Percentiles rank a stretch among this genome's conserved stretches.
Evolutionary conservation across 192 early-diverging fungal species (phyloP).

Genomic region (Gonapodya prolifera): DNA sequence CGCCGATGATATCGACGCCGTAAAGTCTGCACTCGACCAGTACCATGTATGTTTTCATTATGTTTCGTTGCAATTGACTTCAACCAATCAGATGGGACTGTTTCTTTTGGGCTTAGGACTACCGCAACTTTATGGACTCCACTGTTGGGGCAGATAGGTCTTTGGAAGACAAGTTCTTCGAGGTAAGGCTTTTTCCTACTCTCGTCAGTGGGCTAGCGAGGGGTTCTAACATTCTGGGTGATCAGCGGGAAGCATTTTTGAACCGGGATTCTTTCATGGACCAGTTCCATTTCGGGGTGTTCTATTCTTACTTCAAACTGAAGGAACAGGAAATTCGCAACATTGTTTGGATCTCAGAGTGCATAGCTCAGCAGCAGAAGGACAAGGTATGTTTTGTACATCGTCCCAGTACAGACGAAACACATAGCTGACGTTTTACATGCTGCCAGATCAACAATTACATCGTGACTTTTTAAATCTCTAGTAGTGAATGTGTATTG

Average conservation of each 20-base stretch:
- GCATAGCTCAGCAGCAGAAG: neutral
- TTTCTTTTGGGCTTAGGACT: conserved; percentile 44
- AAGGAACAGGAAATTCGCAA: conserved; percentile 99
- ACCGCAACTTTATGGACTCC: conserved; percentile 70
- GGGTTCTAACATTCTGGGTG: too few relatives aligned
- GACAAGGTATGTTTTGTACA: neutral
- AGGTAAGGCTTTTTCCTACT: conserved; percentile 10
- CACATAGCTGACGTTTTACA: neutral
- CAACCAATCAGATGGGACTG: neutral
- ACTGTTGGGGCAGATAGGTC: conserved; percentile 46
- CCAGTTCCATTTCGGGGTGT: conserved; percentile 87
- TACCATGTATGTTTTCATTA: conserved; percentile 47
- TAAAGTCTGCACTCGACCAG: conserved; percentile 68
- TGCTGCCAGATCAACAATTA: neutral
- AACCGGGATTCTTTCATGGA: conserved; percentile 89
- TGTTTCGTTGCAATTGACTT: neutral
- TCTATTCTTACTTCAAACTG: conserved; percentile 88
- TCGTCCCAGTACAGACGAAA: neutral
- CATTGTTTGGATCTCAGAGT: conserved; percentile 76
- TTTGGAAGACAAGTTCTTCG: conserved; percentile 92
- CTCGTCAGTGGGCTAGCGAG: neutral
- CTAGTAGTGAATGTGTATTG: too few relatives aligned
- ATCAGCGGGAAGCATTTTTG: conserved; percentile 71
- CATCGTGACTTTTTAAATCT: neutral
- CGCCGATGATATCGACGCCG: conserved; percentile 90